Conservation (phyloP, 441 rosid species). For the Iberis amara region DNA sequence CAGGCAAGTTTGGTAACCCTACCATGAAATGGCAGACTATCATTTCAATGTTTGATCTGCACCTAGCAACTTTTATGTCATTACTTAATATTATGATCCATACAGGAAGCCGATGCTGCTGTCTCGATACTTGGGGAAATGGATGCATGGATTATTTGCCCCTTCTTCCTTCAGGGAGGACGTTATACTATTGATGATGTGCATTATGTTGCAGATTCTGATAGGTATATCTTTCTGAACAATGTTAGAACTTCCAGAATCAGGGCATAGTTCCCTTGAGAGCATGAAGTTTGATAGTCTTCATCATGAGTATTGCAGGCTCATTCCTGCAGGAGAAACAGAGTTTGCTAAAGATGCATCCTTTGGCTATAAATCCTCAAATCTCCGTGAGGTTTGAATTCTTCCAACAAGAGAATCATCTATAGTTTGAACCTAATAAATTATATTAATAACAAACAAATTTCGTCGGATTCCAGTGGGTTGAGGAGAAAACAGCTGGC, state of each 20-base stretch:
- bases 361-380: slow-evolving; percentile 89
- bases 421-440: not conserved
- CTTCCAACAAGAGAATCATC: slow-evolving; percentile 16
- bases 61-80: slow-evolving; percentile 8
- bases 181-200: slow-evolving; percentile 82
- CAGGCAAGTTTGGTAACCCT: slow-evolving; percentile 50
- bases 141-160: slow-evolving; percentile 96
- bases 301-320: slow-evolving; percentile 42
- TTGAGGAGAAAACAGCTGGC: slow-evolving; percentile 84
- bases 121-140: slow-evolving; percentile 83
- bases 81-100: slow-evolving; percentile 25
- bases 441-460: not conserved
- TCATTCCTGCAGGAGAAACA: slow-evolving; percentile 90
- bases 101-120: slow-evolving; percentile 89
- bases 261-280: not conserved
- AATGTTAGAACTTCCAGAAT: slow-evolving; percentile 16
- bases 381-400: slow-evolving; percentile 64
- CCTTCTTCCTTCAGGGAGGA: slow-evolving; percentile 97
- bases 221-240: slow-evolving; percentile 41
- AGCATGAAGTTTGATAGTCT: slow-evolving; percentile 20
- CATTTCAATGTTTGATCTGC: slow-evolving; percentile 1
- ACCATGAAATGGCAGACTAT: slow-evolving; percentile 14
- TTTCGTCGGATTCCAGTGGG: slow-evolving; percentile 59
- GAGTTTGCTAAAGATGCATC: slow-evolving; percentile 96
- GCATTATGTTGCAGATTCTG: slow-evolving; percentile 92